These are phyloP conservation scores for Stenocarpella maydis DNA, from an alignment of 2,329 filamentous ascomycete genomes.

Conservation along the genomic window DNA sequence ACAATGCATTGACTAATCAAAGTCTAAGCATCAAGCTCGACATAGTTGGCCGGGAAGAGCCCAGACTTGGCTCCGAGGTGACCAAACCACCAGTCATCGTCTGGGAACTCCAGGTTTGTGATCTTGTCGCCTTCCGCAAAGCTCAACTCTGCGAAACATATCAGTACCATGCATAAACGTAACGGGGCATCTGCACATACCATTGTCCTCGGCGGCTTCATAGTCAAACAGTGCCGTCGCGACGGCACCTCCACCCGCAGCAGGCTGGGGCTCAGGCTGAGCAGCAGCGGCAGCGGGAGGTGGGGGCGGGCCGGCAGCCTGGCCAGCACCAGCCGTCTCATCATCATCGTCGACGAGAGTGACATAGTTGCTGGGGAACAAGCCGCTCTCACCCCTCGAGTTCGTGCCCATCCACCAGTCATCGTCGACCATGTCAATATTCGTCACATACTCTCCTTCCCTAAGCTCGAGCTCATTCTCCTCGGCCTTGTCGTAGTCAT, in stretches of 20 bases:
- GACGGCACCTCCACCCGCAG: slow-evolving; percentile 61
- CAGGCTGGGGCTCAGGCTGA: slow-evolving; percentile 50
- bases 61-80: slow-evolving; percentile 81
- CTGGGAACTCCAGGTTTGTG: slow-evolving; percentile 88
- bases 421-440: slow-evolving; percentile 97
- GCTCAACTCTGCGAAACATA: slow-evolving; percentile 66
- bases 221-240: slow-evolving; percentile 95
- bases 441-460: slow-evolving; percentile 86
- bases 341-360: slow-evolving; percentile 76
- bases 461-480: slow-evolving; percentile 93
- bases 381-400: slow-evolving; percentile 79
- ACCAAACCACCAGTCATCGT: slow-evolving; percentile 99
- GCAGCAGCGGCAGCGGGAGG: slow-evolving; percentile 46
- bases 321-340: slow-evolving; percentile 43
- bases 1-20: neutral
- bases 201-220: slow-evolving; percentile 95
- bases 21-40: slow-evolving; percentile 58
- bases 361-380: slow-evolving; percentile 97
- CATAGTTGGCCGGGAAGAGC: slow-evolving; percentile 82
- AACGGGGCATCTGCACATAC: slow-evolving; percentile 49
- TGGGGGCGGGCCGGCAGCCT: slow-evolving; percentile 42
- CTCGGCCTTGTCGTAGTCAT: slow-evolving; percentile 97
- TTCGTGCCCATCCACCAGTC: slow-evolving; percentile 99
- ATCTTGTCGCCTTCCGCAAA: slow-evolving; percentile 92
- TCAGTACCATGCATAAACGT: slow-evolving; percentile 35